A percentile compares a stretch with the other conserved stretches of the same genome.
Evolutionary conservation across 495 filamentous ascomycete species (phyloP).

Genomic region (Neurospora tetraspora): DNA sequence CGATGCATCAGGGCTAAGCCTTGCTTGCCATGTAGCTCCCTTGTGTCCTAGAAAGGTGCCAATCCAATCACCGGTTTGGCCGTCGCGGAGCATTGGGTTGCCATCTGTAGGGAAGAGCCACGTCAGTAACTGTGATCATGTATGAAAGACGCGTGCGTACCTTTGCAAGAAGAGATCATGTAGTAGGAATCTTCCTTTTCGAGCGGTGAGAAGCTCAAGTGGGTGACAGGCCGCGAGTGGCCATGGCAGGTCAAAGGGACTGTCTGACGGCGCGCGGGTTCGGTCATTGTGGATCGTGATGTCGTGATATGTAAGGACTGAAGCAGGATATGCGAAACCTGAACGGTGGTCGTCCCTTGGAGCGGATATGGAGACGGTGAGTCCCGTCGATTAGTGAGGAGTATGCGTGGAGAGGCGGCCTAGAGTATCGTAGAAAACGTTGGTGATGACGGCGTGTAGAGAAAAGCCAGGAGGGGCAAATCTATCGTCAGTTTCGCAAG

Average conservation of each 20-base stretch:
- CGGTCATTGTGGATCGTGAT: constrained; percentile 26
- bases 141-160: constrained; percentile 31
- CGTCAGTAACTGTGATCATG: neutral
- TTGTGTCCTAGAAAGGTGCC: constrained; percentile 98
- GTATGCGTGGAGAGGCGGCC: neutral
- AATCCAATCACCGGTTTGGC: constrained; percentile 96
- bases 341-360: neutral
- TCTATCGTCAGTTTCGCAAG: neutral
- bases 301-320: neutral
- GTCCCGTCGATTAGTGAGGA: neutral
- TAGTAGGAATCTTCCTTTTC: constrained; percentile 80
- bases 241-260: constrained; percentile 96
- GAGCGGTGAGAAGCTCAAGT: constrained; percentile 84
- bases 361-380: neutral
- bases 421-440: neutral
- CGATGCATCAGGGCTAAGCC: constrained; percentile 77
- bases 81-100: constrained; percentile 97
- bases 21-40: constrained; percentile 91
- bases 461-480: neutral
- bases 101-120: constrained; percentile 50
- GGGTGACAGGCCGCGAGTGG: constrained; percentile 90
- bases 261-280: constrained; percentile 40
- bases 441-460: neutral
- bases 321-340: neutral
- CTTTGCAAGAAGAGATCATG: constrained; percentile 96